Evolutionary conservation across 202 grass and related monocot genomes (phyloP).

Genomic region (Schoenoplectus triqueter): DNA sequence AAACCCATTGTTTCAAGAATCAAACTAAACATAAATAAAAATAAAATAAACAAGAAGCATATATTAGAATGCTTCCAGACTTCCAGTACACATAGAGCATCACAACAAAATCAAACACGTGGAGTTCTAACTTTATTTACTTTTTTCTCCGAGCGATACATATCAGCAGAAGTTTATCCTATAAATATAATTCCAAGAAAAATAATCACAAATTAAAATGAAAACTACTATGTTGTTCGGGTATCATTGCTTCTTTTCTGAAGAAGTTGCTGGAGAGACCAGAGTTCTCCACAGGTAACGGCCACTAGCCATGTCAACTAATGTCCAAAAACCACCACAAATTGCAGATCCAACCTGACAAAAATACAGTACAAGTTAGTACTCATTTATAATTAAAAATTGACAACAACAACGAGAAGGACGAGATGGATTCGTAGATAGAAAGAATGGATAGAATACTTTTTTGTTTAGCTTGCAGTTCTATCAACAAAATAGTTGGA

Average conservation of each 20-base stretch:
- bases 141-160: constrained; percentile 27
- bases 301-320: constrained; percentile 94
- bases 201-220: constrained; percentile 18
- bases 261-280: constrained; percentile 41
- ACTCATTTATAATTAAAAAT: neutral
- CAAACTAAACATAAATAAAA: neutral
- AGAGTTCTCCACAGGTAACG: constrained; percentile 80
- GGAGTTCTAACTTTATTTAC: constrained; percentile 33
- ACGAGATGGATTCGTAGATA: neutral
- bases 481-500: neutral
- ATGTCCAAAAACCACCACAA: constrained; percentile 71
- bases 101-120: constrained; percentile 21
- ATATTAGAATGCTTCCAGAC: neutral
- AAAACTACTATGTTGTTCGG: neutral
- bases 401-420: neutral
- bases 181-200: neutral
- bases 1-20: neutral
- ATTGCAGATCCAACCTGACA: constrained; percentile 68
- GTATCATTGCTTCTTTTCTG: constrained; percentile 48
- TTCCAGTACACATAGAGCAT: constrained; percentile 16
- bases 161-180: neutral
- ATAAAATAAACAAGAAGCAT: constrained; percentile 24
- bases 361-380: constrained; percentile 12
- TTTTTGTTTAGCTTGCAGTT: neutral
- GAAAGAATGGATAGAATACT: neutral